Conservation (phyloP, 257 asterid species). For the Ilex asprella region DNA sequence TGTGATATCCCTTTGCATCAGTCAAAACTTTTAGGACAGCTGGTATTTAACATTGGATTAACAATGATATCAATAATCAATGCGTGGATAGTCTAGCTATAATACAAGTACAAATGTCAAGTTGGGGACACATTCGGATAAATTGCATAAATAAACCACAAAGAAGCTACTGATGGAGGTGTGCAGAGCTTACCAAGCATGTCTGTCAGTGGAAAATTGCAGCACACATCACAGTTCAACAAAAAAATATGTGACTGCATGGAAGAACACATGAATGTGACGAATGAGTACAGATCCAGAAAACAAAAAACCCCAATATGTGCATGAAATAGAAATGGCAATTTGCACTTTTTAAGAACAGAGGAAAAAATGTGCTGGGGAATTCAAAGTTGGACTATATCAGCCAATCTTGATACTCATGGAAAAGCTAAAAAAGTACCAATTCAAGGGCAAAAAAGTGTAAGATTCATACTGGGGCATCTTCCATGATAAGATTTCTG, state of each 20-base stretch:
- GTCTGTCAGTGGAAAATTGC: constrained; percentile 65
- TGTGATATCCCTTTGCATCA: too few relatives aligned
- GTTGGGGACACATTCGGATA: not conserved
- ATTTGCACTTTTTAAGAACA: not conserved
- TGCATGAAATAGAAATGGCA: not conserved
- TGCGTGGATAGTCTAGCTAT: not conserved
- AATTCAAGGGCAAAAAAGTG: not conserved
- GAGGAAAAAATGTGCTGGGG: not conserved
- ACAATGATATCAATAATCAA: too few relatives aligned
- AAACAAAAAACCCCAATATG: not conserved
- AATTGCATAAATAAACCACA: not conserved
- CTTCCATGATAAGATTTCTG: constrained; percentile 79
- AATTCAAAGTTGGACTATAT: not conserved
- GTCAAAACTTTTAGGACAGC: not conserved
- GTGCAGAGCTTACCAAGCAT: constrained; percentile 51
- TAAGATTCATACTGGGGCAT: constrained; percentile 53
- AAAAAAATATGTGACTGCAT: constrained; percentile 66
- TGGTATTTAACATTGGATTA: not conserved
- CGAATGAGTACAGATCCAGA: not conserved
- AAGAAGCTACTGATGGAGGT: not conserved
- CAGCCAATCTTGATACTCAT: not conserved
- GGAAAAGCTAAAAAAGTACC: not conserved
- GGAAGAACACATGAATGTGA: not conserved
- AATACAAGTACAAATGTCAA: too few relatives aligned
- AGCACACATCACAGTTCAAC: constrained; percentile 80